These are phyloP conservation scores for Hordeum pubiflorum DNA, from an alignment of 202 grass and related monocot species.

Conservation along the genomic window DNA sequence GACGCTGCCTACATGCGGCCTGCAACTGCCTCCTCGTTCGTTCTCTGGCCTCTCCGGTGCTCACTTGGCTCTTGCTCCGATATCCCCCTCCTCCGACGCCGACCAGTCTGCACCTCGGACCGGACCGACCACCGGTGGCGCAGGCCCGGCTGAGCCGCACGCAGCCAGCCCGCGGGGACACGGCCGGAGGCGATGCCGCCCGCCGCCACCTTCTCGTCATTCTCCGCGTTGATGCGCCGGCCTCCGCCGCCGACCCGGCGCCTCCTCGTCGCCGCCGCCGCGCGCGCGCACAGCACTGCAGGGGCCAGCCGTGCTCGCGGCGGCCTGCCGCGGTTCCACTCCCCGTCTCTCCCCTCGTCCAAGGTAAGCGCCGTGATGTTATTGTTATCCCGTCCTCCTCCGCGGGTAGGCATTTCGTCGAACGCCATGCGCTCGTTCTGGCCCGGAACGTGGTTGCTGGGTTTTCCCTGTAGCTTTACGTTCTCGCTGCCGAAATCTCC, in stretches of 20 bases:
- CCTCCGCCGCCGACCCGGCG: constrained; percentile 5
- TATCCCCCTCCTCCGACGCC: not conserved
- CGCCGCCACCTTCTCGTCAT: constrained; percentile 16
- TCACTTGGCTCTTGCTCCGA: not conserved
- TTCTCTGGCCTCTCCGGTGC: not conserved
- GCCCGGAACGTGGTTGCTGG: not conserved
- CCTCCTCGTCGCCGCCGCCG: not conserved
- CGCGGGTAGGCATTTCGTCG: constrained; percentile 39
- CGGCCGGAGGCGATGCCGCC: constrained; percentile 28
- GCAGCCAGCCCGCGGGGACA: not conserved
- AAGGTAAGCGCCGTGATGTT: constrained; percentile 17
- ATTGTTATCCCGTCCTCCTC: not conserved
- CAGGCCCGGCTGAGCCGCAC: not conserved
- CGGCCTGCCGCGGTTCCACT: constrained; percentile 67
- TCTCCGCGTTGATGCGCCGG: constrained; percentile 35
- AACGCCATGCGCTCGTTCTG: constrained; percentile 1
- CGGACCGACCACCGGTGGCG: not conserved
- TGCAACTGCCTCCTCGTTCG: not conserved
- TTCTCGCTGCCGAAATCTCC: not conserved
- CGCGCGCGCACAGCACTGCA: constrained; percentile 28
- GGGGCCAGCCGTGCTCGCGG: constrained; percentile 56
- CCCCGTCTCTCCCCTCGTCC: constrained; percentile 56
- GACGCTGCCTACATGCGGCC: not conserved
- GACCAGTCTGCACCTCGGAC: not conserved
- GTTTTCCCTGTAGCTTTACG: not conserved